Evolutionary conservation across 768 basidiomycete species (phyloP), one percentile per base, ranked within the genome.

Genomic region (Russula sp.): DNA sequence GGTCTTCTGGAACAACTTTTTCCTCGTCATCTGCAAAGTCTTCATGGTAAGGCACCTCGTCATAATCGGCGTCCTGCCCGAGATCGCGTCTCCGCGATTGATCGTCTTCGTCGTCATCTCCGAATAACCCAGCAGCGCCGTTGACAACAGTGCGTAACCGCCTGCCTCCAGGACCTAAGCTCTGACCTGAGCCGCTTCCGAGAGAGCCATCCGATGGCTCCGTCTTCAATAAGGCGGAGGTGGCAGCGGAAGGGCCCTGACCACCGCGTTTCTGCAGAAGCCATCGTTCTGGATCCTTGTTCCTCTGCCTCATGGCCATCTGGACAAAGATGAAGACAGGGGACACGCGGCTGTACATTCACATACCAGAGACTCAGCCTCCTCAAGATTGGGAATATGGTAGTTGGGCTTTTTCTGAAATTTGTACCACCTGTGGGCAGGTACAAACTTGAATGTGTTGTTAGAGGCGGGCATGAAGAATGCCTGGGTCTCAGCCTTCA

Each of bases 11-110:
- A 73, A 85, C 81, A 55, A 75, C 69, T 69, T 84, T 84, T 69
- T 94, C 92, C 39, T 94, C 92, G 63, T 94, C 92, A 69, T 94
- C 92, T 3, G 89, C 88, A 69, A 92, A 88, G 18, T 89, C 87
- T 69, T 88, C 89, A 69, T 94, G 91, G 67, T 83, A 94, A 7
- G 86, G 79, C 59, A 89, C 80, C 72, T 94, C 92, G 70, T 94
- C 92, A 63, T 89, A 70, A 69, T 89, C 89, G 6, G 89, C 91
- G 66, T 94, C 91, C 20, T 78, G 86, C 16, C 87, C 89, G 67
- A 81, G 77, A 69, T 88, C 87, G 64, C 77, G 80, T 71, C 82
- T 80, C 59, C 77, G 78, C 66, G 77, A 75, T 56, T 77, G 78
- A 16, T 70, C 66, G 31, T 77, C 78, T 2, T 83, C 84, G 55